phyloP scores from a whole-genome alignment of 2,329 filamentous ascomycete species.

The Arthrobotrys megalospora region DNA sequence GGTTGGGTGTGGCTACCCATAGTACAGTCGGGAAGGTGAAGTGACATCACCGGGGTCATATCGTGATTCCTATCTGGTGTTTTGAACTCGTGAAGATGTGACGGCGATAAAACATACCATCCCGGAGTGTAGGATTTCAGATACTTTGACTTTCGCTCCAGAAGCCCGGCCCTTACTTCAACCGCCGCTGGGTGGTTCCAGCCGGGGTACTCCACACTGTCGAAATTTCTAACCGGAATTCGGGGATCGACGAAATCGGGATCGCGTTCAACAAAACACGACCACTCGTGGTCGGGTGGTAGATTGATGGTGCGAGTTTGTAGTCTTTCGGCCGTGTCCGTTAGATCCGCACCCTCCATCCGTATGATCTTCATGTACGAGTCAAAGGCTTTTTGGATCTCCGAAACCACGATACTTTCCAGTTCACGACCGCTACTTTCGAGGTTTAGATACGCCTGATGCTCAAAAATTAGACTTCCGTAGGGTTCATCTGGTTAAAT shows the following conservation, averaged over 20 bases:
- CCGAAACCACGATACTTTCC: constrained; percentile 94
- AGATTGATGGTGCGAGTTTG: constrained; percentile 89
- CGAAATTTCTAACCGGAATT: constrained; percentile 80
- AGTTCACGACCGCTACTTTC: constrained; percentile 95
- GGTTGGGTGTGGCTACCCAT: constrained; percentile 89
- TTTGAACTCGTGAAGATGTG: constrained; percentile 92
- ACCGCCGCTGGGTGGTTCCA: constrained; percentile 85
- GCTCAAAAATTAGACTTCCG: not conserved
- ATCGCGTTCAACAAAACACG: constrained; percentile 82
- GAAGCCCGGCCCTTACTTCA: constrained; percentile 89
- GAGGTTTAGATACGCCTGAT: constrained; percentile 89
- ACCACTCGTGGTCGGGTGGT: constrained; percentile 95
- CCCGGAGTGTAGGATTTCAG: constrained; percentile 96
- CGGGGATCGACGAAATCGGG: constrained; percentile 89
- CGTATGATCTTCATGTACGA: constrained; percentile 92
- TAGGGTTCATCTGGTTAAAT: not conserved
- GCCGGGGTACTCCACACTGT: constrained; percentile 92
- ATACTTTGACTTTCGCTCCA: constrained; percentile 99
- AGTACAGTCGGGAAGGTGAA: constrained; percentile 95
- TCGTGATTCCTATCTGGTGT: constrained; percentile 66
- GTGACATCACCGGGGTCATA: constrained; percentile 93
- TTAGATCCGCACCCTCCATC: constrained; percentile 87
- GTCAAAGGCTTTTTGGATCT: constrained; percentile 98
- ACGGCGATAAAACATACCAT: constrained; percentile 91
- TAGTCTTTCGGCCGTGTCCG: constrained; percentile 83